Percentiles rank a stretch among this genome's conserved stretches.
Conservation (phyloP, 495 filamentous ascomycete species). For the Rhizodiscina lignyota region DNA sequence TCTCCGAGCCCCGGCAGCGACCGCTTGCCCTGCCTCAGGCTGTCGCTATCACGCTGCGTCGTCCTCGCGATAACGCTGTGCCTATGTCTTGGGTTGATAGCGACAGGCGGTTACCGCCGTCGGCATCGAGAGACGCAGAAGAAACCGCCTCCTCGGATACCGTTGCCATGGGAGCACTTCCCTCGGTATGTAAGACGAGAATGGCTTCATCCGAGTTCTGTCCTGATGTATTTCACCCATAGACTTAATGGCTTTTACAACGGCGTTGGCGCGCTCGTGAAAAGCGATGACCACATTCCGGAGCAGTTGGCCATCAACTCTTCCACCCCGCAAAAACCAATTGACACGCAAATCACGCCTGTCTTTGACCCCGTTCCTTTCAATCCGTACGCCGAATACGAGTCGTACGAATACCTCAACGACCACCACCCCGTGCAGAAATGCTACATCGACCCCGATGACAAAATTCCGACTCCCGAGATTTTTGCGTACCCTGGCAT, state of each 20-base stretch:
- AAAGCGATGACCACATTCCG: slow-evolving; percentile 13
- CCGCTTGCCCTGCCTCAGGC: slow-evolving; percentile 11
- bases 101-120: slow-evolving; percentile 12
- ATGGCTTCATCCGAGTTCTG: not conserved
- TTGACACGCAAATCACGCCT: slow-evolving; percentile 6
- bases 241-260: slow-evolving; percentile 21
- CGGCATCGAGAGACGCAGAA: slow-evolving; percentile 6
- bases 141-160: slow-evolving; percentile 5
- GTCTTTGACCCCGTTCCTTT: slow-evolving; percentile 19
- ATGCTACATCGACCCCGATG: slow-evolving; percentile 21
- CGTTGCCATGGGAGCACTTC: slow-evolving; percentile 21
- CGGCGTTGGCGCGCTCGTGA: slow-evolving; percentile 18
- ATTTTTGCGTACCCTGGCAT: slow-evolving; percentile 25
- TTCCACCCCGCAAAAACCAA: slow-evolving; percentile 2
- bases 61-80: slow-evolving; percentile 10
- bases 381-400: slow-evolving; percentile 22
- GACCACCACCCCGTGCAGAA: slow-evolving; percentile 16
- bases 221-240: slow-evolving; percentile 4
- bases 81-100: slow-evolving; percentile 13
- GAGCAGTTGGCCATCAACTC: slow-evolving; percentile 9
- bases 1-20: slow-evolving; percentile 8
- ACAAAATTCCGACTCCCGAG: slow-evolving; percentile 16
- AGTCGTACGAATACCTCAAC: slow-evolving; percentile 14
- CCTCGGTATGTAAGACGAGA: slow-evolving; percentile 8
- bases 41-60: slow-evolving; percentile 11